Conservation (phyloP, 164 flowering plant species). For the Chloranthus sessilifolius region DNA sequence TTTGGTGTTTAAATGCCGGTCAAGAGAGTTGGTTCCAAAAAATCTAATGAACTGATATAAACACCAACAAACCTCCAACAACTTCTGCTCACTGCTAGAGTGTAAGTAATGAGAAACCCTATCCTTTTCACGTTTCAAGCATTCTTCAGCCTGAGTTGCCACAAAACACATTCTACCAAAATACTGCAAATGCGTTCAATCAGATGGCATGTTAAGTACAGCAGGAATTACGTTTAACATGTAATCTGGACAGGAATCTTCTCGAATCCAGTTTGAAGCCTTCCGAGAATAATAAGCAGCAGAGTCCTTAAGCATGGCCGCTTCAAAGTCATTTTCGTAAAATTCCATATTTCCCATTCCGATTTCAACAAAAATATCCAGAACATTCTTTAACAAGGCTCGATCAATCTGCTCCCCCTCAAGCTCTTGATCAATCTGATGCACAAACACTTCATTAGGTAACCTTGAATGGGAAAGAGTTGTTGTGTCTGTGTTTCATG, state of each 20-base stretch:
- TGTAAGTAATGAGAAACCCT: conserved; percentile 82
- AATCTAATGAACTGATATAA: no score
- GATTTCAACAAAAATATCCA: conserved; percentile 76
- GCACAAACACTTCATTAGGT: neutral
- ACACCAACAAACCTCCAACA: conserved; percentile 51
- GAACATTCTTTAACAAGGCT: conserved; percentile 66
- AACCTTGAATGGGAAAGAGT: neutral
- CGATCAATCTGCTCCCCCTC: conserved; percentile 71
- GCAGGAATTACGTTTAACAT: conserved; percentile 51
- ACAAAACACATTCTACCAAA: conserved; percentile 4
- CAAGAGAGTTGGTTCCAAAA: no score
- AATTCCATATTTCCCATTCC: conserved; percentile 71
- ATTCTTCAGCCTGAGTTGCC: conserved; percentile 68
- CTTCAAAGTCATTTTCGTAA: conserved; percentile 71
- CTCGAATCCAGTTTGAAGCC: conserved; percentile 75
- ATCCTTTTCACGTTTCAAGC: conserved; percentile 78
- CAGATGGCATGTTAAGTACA: neutral
- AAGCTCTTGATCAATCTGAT: conserved; percentile 19
- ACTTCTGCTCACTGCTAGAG: conserved; percentile 70
- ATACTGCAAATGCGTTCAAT: neutral
- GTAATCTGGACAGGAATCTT: conserved; percentile 89
- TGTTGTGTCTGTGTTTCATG: neutral
- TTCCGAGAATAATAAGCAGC: conserved; percentile 78
- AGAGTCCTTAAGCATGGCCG: conserved; percentile 51
- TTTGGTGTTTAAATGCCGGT: no score